phyloP scores from a whole-genome alignment of 78 protist genomes.

The Dictyostelium intermedium region DNA sequence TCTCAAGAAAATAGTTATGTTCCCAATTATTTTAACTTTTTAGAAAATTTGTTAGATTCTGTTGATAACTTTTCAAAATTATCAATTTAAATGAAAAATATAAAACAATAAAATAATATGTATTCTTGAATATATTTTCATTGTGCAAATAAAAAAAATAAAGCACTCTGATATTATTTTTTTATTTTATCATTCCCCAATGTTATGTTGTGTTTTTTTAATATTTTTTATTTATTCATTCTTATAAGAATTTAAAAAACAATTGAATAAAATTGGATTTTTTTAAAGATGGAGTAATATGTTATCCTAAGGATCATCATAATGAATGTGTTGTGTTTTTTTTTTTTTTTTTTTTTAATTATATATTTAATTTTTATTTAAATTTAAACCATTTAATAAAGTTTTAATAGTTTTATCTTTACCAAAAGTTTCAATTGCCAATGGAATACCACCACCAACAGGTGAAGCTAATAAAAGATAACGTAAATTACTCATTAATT shows the following conservation, averaged over 20 bases:
- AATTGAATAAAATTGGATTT: too few species aligned
- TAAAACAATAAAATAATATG: background rate
- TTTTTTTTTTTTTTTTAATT: too few species aligned
- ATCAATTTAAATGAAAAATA: background rate
- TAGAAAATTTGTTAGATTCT: background rate
- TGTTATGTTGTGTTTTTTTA: too few species aligned
- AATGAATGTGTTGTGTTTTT: too few species aligned
- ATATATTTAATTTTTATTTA: background rate
- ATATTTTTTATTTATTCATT: too few species aligned
- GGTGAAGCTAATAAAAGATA: conserved; percentile 14
- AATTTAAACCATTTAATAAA: background rate
- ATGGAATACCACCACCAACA: conserved; percentile 68
- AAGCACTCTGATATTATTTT: too few species aligned
- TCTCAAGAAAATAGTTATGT: background rate
- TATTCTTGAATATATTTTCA: too few species aligned
- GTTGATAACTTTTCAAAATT: background rate
- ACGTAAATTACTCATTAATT: conserved; percentile 47
- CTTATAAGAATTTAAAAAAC: too few species aligned
- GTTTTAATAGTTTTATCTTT: conserved; percentile 36
- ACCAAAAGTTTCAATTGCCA: conserved; percentile 41
- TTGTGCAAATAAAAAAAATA: too few species aligned
- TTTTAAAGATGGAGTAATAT: too few species aligned
- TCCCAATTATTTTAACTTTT: background rate
- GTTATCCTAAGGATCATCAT: too few species aligned
- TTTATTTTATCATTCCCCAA: too few species aligned